Evolutionary conservation across 495 filamentous ascomycete genomes (phyloP), one percentile per base, ranked within the genome.

Genomic region (Neurospora tetrasperma): DNA sequence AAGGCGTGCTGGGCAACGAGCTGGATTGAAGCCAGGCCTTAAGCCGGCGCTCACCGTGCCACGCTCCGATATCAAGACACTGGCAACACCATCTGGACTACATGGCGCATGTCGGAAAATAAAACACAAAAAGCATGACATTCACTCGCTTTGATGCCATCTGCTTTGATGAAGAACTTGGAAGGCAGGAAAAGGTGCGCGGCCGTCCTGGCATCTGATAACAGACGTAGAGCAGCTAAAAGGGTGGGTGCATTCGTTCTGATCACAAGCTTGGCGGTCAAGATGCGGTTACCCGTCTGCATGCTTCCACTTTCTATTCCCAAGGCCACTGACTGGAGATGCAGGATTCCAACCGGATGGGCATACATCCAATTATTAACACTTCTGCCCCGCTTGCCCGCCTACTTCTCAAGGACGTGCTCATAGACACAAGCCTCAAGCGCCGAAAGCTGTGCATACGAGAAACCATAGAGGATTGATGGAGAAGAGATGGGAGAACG

Each of bases 241-340:
- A 9, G 11, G 16, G 54, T 62, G 54, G 27, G 27, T 35, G 54
- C 54, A 66, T 66, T 27, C 7, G 54, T 35, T 66, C 54, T 35
- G 27, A 66, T 16, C 54, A 66, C 14, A 66, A 59, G 71, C 75
- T 71, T 44, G 71, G 73, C 73, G 75, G 73, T 73, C 73, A 75
- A 74, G 59, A 73, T 72, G 75, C 73, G 46, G 71, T 62, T 73
- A 66, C 35, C 73, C 75, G 73, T 46, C 38, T 27, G 44, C 35
- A 46, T 70, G 44, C n/a, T 73, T 70, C n/a, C n/a, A n/a, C n/a
- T n/a, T n/a, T n/a, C 27, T 31, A 31, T 31, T 31, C 27, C 27
- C 27, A 31, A 31, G 27, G 27, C 27, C 27, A 31, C 27, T 31
- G 27, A 31, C 27, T 31, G 2, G 27, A 31, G 27, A 31, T 31